Evolutionary conservation across 176 grass and related monocot species (phyloP).

Genomic region (Triticum timopheevii): DNA sequence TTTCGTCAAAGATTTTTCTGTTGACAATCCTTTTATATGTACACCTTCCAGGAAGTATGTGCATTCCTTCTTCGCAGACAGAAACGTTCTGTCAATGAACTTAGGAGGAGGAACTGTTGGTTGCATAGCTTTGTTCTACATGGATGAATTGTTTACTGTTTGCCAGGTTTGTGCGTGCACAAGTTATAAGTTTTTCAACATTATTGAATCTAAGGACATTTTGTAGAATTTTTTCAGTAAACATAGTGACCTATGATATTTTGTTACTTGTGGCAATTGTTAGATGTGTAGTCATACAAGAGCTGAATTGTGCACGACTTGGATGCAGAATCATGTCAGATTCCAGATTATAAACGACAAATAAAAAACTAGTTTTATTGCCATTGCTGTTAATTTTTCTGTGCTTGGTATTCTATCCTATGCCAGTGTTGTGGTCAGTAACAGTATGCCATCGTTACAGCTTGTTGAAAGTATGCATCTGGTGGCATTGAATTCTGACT

Average conservation of each 20-base stretch:
- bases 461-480: slow-evolving; percentile 44
- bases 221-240: background rate
- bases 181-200: slow-evolving; percentile 1
- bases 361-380: background rate
- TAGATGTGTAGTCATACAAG: background rate
- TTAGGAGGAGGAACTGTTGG: slow-evolving; percentile 46
- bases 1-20: slow-evolving; percentile 5
- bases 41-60: slow-evolving; percentile 52
- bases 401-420: slow-evolving; percentile 4
- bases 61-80: slow-evolving; percentile 47
- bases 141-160: slow-evolving; percentile 62
- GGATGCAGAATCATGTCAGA: slow-evolving; percentile 4
- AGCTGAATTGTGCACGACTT: slow-evolving; percentile 19
- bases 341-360: slow-evolving; percentile 16
- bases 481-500: slow-evolving; percentile 35
- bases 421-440: slow-evolving; percentile 5
- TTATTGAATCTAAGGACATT: background rate
- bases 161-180: slow-evolving; percentile 49
- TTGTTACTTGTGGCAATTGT: slow-evolving; percentile 2
- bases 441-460: slow-evolving; percentile 38
- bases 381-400: background rate
- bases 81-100: slow-evolving; percentile 52
- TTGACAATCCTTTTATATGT: slow-evolving; percentile 38
- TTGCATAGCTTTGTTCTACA: slow-evolving; percentile 52
- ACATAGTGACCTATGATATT: slow-evolving; percentile 7